These are phyloP conservation scores for Fibroporia radiculosa DNA, from an alignment of 768 basidiomycete genomes.

Conservation along the genomic window DNA sequence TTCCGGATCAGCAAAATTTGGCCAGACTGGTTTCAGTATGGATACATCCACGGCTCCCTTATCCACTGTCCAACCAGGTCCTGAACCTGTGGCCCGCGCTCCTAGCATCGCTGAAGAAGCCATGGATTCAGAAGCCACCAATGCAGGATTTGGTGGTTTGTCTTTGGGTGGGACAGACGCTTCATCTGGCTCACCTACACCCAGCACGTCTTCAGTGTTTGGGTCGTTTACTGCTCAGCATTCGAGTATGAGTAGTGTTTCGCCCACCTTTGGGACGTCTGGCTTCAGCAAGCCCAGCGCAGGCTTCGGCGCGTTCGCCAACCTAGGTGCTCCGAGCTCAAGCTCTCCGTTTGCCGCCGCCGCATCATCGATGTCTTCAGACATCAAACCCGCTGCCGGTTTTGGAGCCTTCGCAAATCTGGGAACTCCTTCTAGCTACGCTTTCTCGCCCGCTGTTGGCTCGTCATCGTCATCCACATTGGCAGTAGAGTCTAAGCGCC, in stretches of 20 bases:
- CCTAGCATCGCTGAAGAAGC: constrained; percentile 9
- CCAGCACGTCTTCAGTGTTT: constrained; percentile 17
- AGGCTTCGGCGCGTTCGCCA: constrained; percentile 24
- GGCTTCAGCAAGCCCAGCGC: constrained; percentile 15
- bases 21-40: constrained; percentile 13
- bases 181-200: constrained; percentile 3
- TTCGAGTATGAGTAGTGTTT: neutral
- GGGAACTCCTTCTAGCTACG: neutral
- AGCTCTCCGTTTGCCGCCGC: neutral
- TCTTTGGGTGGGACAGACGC: constrained; percentile 17
- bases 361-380: neutral
- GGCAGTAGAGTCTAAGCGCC: neutral
- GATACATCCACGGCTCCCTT: constrained; percentile 4
- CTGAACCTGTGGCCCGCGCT: constrained; percentile 5
- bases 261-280: constrained; percentile 3
- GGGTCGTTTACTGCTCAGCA: constrained; percentile 14
- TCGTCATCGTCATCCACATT: neutral
- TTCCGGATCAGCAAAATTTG: constrained; percentile 16
- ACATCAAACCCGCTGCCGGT: constrained; percentile 16
- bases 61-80: constrained; percentile 3
- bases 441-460: neutral
- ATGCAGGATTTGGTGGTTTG: constrained; percentile 18
- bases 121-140: constrained; percentile 14
- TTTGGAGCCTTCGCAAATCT: constrained; percentile 23
- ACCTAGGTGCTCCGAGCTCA: constrained; percentile 11